Conservation (phyloP, 306 rosid genomes). For the Quercus aquifolioides region DNA sequence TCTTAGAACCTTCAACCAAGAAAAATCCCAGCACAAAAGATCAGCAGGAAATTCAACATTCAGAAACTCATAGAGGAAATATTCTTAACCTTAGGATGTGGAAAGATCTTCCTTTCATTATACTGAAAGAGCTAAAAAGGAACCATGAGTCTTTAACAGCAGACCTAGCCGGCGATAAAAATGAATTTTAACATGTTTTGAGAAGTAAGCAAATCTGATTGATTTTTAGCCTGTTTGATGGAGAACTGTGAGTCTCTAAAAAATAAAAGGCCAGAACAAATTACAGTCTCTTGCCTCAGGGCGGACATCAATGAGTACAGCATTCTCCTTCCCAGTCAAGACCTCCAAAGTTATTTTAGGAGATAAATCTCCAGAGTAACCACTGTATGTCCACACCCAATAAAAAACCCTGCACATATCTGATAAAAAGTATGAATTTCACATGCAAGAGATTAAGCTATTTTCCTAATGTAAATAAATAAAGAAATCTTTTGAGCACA, state of each 20-base stretch:
- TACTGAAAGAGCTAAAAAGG: background rate
- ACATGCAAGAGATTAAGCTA: slow-evolving; percentile 25
- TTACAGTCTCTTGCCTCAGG: slow-evolving; percentile 70
- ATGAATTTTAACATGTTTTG: background rate
- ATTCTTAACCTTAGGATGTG: background rate
- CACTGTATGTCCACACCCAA: slow-evolving; percentile 73
- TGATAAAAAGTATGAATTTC: slow-evolving; percentile 59
- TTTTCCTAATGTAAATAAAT: slow-evolving; percentile 10
- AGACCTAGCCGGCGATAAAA: background rate
- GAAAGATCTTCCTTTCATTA: background rate
- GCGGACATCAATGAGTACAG: slow-evolving; percentile 80
- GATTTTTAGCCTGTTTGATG: background rate
- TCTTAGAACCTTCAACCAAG: slow-evolving; percentile 57
- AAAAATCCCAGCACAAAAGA: slow-evolving; percentile 12
- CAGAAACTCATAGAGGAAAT: slow-evolving; percentile 3
- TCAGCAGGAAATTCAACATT: slow-evolving; percentile 18
- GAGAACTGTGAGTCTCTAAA: slow-evolving; percentile 11
- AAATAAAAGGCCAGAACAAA: slow-evolving; percentile 35
- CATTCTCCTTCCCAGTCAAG: slow-evolving; percentile 60
- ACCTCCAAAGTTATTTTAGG: slow-evolving; percentile 71
- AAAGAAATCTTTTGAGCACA: slow-evolving; percentile 23
- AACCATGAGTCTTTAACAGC: background rate
- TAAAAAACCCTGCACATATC: slow-evolving; percentile 87
- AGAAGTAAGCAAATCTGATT: background rate
- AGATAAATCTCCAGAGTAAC: slow-evolving; percentile 89